Base-by-base conservation (phyloP, 176 grass and related monocot species). In the Themeda triandra region DNA sequence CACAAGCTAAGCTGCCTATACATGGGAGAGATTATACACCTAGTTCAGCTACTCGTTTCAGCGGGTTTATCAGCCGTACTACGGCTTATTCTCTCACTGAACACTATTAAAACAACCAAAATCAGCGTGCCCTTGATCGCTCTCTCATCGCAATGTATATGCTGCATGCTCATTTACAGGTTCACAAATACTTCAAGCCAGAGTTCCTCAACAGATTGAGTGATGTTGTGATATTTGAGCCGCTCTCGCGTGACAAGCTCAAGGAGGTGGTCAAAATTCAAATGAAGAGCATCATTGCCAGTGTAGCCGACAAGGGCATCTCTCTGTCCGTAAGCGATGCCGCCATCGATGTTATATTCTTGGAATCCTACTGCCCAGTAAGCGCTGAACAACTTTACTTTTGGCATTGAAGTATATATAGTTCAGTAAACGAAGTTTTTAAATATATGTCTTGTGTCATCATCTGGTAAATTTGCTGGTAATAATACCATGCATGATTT, bases 321-420 rank as follows among this genome's bases (percentile, higher is more conserved):
- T 80, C 86, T 44, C 79, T 96, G 23, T 66, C 71, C 46, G 63
- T 87, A 5, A 89, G 81, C 60, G 89, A 93, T 81, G 84, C 87
- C 33, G 89, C 94, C 4, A 45, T 93, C 53, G 91, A 88, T n/a
- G 65, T 96, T 17, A 75, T 96, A 42, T 31, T 96, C 17, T 89
- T 78, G 1, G 78, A 93, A 80, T 96, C 94, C 24, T 87, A 96
- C 32, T 87, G 91, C 49, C 94, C 94, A 12, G 75, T 78, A 63
- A 78, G 75, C 56, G 41, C 5, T 10, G 10, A 40, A 40, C 39
- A 40, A 4, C 32, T 33, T 4, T 4, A 33, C 32, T 33, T 33
- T 33, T 4, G 32, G 32, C 32, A 33, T 4, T 33, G 32, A 2
- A 33, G 32, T 33, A 33, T 33, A 33, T 33, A 33, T 33, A 33